Percentiles rank a stretch among this genome's conserved stretches.
These are phyloP conservation scores for Crithidia sp. DNA, from an alignment of 208 protist genomes.

Conservation along the genomic window DNA sequence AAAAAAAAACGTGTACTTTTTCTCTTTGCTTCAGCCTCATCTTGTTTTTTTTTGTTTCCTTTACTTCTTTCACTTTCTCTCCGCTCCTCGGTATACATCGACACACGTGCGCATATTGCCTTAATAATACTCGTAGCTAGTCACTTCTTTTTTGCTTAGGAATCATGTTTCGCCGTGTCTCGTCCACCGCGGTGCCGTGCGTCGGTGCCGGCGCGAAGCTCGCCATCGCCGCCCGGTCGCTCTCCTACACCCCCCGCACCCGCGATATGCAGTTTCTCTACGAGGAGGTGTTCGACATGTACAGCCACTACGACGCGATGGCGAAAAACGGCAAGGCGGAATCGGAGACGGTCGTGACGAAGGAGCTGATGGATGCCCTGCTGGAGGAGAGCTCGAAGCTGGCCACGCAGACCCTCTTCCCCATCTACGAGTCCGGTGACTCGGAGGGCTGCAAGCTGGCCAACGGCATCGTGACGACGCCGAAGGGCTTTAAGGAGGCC, in stretches of 20 bases:
- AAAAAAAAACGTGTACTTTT: no score
- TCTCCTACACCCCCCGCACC: constrained; percentile 54
- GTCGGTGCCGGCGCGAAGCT: constrained; percentile 7
- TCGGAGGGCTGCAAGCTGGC: constrained; percentile 56
- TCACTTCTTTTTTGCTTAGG: background rate
- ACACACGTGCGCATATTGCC: no score
- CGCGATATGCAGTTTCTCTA: constrained; percentile 77
- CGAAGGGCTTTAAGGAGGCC: constrained; percentile 89
- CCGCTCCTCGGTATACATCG: background rate
- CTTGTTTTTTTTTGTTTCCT: constrained; percentile 4
- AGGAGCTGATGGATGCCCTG: constrained; percentile 78
- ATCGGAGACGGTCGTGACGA: constrained; percentile 43
- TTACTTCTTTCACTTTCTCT: constrained; percentile 15
- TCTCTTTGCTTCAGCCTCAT: background rate
- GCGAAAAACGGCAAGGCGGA: constrained; percentile 35
- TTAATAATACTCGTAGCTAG: background rate
- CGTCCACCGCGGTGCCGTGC: constrained; percentile 9
- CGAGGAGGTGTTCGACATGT: constrained; percentile 87
- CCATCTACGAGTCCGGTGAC: constrained; percentile 66
- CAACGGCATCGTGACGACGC: constrained; percentile 65
- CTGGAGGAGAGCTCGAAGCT: constrained; percentile 75
- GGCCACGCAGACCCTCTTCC: constrained; percentile 57
- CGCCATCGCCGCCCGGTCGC: constrained; percentile 27
- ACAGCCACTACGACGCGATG: constrained; percentile 76
- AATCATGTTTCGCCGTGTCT: constrained; percentile 55